phyloP scores from a whole-genome alignment of 1,139 yeast species.

The Diutina scorzettiae region DNA sequence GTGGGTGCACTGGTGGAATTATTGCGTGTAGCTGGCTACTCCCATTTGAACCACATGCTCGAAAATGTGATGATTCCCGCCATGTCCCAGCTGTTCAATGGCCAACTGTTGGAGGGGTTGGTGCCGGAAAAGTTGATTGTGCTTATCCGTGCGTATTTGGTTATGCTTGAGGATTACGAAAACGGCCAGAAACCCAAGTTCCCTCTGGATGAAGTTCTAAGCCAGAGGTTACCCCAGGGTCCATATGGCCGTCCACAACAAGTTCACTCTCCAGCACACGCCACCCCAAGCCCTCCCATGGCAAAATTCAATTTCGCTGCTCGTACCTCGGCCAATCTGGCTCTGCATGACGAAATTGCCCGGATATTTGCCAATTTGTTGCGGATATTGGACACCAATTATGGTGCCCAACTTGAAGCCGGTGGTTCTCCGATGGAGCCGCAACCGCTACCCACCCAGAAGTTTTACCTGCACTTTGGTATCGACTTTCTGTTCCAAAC shows the following conservation, averaged over 20 bases:
- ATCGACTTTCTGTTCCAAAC: conserved; percentile 26
- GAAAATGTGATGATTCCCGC: conserved; percentile 65
- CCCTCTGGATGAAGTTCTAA: conserved; percentile 52
- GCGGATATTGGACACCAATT: conserved; percentile 45
- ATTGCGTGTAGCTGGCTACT: conserved; percentile 64
- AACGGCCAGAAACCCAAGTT: conserved; percentile 54
- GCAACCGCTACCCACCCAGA: neutral
- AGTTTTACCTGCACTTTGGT: conserved; percentile 33
- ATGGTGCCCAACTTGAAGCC: conserved; percentile 26
- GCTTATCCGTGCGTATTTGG: conserved; percentile 59
- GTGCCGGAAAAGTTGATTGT: conserved; percentile 62
- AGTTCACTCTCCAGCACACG: neutral
- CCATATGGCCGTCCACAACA: conserved; percentile 8
- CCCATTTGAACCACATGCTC: conserved; percentile 66
- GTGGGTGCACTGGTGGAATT: conserved; percentile 60
- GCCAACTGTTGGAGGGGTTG: conserved; percentile 45
- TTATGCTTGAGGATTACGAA: conserved; percentile 51
- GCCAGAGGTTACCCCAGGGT: conserved; percentile 12
- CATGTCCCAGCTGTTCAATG: conserved; percentile 42
- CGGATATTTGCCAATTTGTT: conserved; percentile 48
- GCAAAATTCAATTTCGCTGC: conserved; percentile 1
- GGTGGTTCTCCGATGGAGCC: neutral
- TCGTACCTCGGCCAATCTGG: conserved; percentile 18
- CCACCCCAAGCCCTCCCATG: neutral
- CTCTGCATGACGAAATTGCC: conserved; percentile 67